Percentiles rank a stretch among this genome's conserved stretches.
Conservation (phyloP, 805 yeast genomes). For the Saccharomyces kudriavzevii region DNA sequence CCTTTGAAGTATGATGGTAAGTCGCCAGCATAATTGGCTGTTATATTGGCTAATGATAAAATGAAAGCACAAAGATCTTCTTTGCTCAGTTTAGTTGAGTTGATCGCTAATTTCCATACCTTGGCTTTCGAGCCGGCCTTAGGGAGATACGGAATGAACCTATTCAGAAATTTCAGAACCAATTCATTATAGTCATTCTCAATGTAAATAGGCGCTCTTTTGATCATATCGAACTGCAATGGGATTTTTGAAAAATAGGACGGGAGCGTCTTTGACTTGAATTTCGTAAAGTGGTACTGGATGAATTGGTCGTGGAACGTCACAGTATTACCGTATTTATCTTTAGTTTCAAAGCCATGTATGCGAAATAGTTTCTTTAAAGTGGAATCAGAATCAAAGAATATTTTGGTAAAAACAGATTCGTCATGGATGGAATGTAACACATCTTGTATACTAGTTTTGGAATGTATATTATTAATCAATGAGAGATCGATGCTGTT, state of each 20-base stretch:
- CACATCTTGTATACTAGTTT: constrained; percentile 14
- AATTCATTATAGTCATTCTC: constrained; percentile 19
- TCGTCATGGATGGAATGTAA: constrained; percentile 18
- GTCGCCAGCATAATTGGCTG: constrained; percentile 30
- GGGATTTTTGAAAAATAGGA: constrained; percentile 31
- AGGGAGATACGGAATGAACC: constrained; percentile 30
- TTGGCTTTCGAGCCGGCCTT: constrained; percentile 34
- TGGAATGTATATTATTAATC: constrained; percentile 11
- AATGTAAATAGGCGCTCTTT: constrained; percentile 13
- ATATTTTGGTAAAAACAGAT: constrained; percentile 6
- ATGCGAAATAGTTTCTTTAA: constrained; percentile 10
- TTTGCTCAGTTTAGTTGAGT: constrained; percentile 34
- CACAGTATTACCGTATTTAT: constrained; percentile 18
- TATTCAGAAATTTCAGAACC: constrained; percentile 25
- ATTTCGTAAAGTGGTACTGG: constrained; percentile 23
- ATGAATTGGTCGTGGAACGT: constrained; percentile 15
- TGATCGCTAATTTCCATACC: constrained; percentile 31
- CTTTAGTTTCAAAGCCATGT: constrained; percentile 8
- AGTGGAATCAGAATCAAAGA: constrained; percentile 2
- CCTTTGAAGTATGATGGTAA: constrained; percentile 30
- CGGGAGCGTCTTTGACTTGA: constrained; percentile 31
- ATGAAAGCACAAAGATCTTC: constrained; percentile 37
- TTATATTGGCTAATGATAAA: constrained; percentile 34
- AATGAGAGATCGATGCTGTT: constrained; percentile 22
- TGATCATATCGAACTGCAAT: constrained; percentile 17